Evolutionary conservation across 129 eudicot species (phyloP), one percentile per base, ranked within the genome.

Genomic region (Lonicera japonica): DNA sequence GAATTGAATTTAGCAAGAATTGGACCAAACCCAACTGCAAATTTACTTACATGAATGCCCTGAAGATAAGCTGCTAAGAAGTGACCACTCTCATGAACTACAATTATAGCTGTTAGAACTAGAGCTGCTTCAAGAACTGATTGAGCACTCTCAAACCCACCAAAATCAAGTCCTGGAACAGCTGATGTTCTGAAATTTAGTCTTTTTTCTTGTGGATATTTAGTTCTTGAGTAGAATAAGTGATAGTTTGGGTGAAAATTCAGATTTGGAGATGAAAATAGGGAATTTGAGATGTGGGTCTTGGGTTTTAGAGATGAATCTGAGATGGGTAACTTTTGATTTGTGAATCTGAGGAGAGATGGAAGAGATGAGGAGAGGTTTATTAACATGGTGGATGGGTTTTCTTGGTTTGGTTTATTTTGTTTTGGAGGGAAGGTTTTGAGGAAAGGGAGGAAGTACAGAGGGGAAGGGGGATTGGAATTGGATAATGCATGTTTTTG

Each of bases 1-100:
- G 95, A 79, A 72, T 88, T 85, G 56, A 92, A 80, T 60, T 88
- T 85, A 67, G 99, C 99, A 61, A 92, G 78, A 67, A 92, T 80
- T 7, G 96, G 99, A 72, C 99, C 99, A 73, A 92, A 92, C 63
- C 99, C 99, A 65, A 92, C 79, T 3, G 96, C 96, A 64, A 92
- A 88, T 77, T 92, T 92, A 81, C 96, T 92, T 70, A 88, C 96
- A 68, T 79, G 99, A 21, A 92, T 87, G 19, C 99, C 99, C 72
- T 81, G 99, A 64, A 92, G 87, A 64, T 68, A 69, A 65, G 99
- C 99, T 18, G 95, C 99, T 58, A 92, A 67, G 54, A 92, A 92
- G 77, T 92, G 99, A 53, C 99, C 99, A 64, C 80, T 82, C 75
- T 88, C 96, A 70, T 92, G 99, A 57, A 92, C 96, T 24, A 92